phyloP scores from a whole-genome alignment of 768 basidiomycete genomes.

The Lyophyllum shimeji region DNA sequence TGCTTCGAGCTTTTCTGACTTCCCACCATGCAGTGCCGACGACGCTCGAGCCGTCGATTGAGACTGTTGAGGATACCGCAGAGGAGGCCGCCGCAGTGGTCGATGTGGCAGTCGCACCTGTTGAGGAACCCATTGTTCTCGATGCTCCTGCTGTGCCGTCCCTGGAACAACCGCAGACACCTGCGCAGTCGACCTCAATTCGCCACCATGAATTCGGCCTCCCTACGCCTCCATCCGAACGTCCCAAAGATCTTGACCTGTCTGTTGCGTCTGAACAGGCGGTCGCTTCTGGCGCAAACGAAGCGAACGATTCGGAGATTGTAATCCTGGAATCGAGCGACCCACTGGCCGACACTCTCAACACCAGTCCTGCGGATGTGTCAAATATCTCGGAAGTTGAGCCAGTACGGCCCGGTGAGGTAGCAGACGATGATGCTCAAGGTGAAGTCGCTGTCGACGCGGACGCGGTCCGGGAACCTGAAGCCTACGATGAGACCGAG shows the following conservation, averaged over 20 bases:
- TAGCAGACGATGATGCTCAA: constrained; percentile 13
- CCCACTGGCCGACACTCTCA: too few species aligned
- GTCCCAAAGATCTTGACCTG: background rate
- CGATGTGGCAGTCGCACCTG: background rate
- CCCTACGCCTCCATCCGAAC: constrained; percentile 24
- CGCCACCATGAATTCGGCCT: constrained; percentile 8
- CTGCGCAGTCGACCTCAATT: background rate
- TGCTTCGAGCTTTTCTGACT: background rate
- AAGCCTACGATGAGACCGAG: too few species aligned
- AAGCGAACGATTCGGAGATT: background rate
- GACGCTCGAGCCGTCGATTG: background rate
- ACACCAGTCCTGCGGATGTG: background rate
- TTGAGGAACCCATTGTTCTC: background rate
- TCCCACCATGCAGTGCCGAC: background rate
- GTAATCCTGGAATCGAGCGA: background rate
- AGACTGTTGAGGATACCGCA: background rate
- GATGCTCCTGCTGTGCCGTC: background rate
- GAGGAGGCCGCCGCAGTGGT: background rate
- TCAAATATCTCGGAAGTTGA: background rate
- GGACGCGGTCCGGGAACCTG: background rate
- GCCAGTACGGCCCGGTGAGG: background rate
- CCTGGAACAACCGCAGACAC: background rate
- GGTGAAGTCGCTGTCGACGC: constrained; percentile 13
- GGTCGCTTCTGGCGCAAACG: background rate
- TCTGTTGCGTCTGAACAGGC: background rate